Conservation (phyloP, 768 basidiomycete genomes). For the Mrakia hoshinonis region DNA sequence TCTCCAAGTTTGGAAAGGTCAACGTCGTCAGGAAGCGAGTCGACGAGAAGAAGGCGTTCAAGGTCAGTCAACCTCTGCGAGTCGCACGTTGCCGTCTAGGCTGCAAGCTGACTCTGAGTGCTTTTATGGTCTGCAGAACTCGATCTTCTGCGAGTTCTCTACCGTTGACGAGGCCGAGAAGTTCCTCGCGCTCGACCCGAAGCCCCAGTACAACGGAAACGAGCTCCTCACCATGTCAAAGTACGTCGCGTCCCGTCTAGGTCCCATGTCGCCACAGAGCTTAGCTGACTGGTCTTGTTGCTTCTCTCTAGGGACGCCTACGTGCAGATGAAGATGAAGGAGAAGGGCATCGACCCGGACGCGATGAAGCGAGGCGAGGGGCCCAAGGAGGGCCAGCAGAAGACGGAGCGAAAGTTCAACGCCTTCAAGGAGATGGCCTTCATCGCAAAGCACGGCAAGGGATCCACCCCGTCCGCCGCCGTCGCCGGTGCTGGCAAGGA, state of each 20-base stretch:
- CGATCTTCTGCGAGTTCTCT: constrained; percentile 84
- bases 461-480: constrained; percentile 33
- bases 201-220: constrained; percentile 59
- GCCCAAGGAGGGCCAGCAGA: neutral
- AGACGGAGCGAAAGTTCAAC: constrained; percentile 37
- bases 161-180: constrained; percentile 58
- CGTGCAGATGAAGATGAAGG: constrained; percentile 91
- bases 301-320: constrained; percentile 57
- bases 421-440: constrained; percentile 40
- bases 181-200: constrained; percentile 72
- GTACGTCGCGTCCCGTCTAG: constrained; percentile 44
- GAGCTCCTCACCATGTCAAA: constrained; percentile 82
- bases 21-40: constrained; percentile 83
- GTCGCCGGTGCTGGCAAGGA: constrained; percentile 33
- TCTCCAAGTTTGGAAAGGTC: constrained; percentile 63
- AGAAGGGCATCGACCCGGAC: constrained; percentile 60
- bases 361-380: constrained; percentile 31
- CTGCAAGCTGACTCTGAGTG: neutral
- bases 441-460: constrained; percentile 33
- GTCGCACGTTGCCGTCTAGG: neutral
- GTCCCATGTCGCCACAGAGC: neutral
- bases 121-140: constrained; percentile 49
- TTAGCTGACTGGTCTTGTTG: neutral
- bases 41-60: constrained; percentile 55
- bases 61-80: constrained; percentile 48